Base-by-base conservation (phyloP, 177 flowering plant species). In the Tripterygium wilfordii region DNA sequence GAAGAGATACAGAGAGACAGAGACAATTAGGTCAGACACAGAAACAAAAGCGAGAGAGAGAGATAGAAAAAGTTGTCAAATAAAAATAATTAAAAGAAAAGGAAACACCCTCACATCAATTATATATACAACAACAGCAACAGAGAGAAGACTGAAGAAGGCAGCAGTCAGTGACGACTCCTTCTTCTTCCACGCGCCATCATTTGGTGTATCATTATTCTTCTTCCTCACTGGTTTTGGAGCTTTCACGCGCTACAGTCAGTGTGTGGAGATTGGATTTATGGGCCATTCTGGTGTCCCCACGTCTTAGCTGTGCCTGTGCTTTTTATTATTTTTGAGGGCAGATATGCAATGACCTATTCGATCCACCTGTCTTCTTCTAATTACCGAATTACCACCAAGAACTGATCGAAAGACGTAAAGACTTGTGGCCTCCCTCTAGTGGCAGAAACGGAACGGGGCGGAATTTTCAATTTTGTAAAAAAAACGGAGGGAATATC, bases 401-500 rank as follows among this genome's bases (percentile, higher is more conserved):
- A 7, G 1, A 12, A 5, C 0, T 19, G 4, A 1, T 2, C 0
- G 1, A n/a, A n/a, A n/a, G n/a, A n/a, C n/a, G 15, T 8, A 7
- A 18, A 39, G 2, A 2, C 15, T 13, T 1, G 20, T 22, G 15
- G 26, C 3, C 14, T 12, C 13, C 3, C 14, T 12, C 13, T 29
- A 33, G 69, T 59, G 69, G 64, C 57, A 55, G 46, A 65, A 56
- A 65, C 70, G 70, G 65, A 42, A 65, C 57, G 58, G 65, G 23
- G 18, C n/a, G n/a, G n/a, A n/a, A n/a, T n/a, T n/a, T n/a, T n/a
- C n/a, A n/a, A n/a, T n/a, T n/a, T n/a, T n/a, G n/a, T n/a, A n/a
- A n/a, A 49, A 31, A 26, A 42, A 44, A 36, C 55, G 54, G 56
- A 51, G 42, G 36, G 49, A 51, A 38, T 10, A n/a, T n/a, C n/a